A percentile compares a stretch with the other conserved stretches of the same genome.
Conservation (phyloP, 225 moss, liverwort and hornwort genomes). For the Rhytidiadelphus loreus region DNA sequence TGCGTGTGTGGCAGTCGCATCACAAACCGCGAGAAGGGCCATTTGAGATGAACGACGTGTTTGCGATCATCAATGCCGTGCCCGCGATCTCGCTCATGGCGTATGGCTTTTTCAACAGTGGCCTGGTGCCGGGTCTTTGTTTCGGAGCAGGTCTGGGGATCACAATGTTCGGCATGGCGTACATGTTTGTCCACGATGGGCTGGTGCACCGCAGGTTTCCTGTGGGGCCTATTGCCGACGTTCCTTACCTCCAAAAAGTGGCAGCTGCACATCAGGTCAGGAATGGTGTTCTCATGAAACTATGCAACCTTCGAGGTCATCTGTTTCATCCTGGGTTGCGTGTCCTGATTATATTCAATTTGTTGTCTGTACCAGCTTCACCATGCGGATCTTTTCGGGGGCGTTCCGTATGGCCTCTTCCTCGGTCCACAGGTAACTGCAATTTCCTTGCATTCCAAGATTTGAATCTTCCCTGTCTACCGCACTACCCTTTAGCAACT, state of each 20-base stretch:
- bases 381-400: constrained; percentile 73
- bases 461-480: not conserved
- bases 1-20: constrained; percentile 39
- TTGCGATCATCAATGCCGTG: constrained; percentile 81
- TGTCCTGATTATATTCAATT: not conserved
- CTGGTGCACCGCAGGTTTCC: constrained; percentile 78
- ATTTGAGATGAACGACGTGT: constrained; percentile 76
- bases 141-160: constrained; percentile 88
- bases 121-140: constrained; percentile 64
- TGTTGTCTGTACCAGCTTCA: constrained; percentile 42
- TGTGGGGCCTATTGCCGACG: constrained; percentile 70
- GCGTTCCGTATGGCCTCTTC: constrained; percentile 81
- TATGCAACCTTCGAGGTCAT: not conserved
- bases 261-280: constrained; percentile 66
- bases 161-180: constrained; percentile 96
- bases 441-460: not conserved
- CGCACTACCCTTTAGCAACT: not conserved
- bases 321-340: not conserved
- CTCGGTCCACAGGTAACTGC: constrained; percentile 56
- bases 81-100: constrained; percentile 73
- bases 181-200: constrained; percentile 94
- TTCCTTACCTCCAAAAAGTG: constrained; percentile 81
- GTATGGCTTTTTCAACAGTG: constrained; percentile 65
- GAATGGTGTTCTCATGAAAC: not conserved
- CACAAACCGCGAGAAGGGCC: constrained; percentile 78